These are phyloP conservation scores for Neonectria faginata DNA, from an alignment of 2,329 filamentous ascomycete species.

Conservation along the genomic window DNA sequence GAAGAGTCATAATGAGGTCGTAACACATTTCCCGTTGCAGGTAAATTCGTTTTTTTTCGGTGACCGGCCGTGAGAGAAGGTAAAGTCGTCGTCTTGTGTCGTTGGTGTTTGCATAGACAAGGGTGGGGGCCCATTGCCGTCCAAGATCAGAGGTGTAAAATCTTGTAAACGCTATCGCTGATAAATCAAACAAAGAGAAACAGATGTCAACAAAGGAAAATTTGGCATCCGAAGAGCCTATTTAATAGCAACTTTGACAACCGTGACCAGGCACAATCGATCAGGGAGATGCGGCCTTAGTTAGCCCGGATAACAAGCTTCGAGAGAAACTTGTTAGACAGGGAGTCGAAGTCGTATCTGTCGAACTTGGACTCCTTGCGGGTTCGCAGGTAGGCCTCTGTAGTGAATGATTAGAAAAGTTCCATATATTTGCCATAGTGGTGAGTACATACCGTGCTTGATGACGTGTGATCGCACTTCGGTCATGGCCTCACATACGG, in stretches of 20 bases:
- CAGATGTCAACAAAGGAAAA: constrained; percentile 47
- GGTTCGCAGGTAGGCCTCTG: constrained; percentile 88
- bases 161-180: constrained; percentile 60
- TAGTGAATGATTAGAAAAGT: constrained; percentile 39
- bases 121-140: constrained; percentile 45
- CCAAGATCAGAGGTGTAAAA: constrained; percentile 47
- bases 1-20: constrained; percentile 54
- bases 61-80: constrained; percentile 51
- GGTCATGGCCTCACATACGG: constrained; percentile 95
- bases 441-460: constrained; percentile 82
- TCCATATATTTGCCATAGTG: not conserved
- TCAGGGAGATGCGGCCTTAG: constrained; percentile 56
- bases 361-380: constrained; percentile 87
- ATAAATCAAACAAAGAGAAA: constrained; percentile 50
- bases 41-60: constrained; percentile 49
- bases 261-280: constrained; percentile 32
- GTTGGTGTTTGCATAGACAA: constrained; percentile 42
- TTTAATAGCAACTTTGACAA: constrained; percentile 34
- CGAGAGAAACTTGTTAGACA: constrained; percentile 97
- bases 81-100: constrained; percentile 41
- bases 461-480: constrained; percentile 93
- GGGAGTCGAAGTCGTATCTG: constrained; percentile 89
- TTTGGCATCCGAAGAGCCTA: constrained; percentile 19
- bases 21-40: constrained; percentile 51
- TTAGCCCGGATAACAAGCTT: constrained; percentile 97